Base-by-base conservation (phyloP, 805 yeast species). In the Starmerella riodocensis region DNA sequence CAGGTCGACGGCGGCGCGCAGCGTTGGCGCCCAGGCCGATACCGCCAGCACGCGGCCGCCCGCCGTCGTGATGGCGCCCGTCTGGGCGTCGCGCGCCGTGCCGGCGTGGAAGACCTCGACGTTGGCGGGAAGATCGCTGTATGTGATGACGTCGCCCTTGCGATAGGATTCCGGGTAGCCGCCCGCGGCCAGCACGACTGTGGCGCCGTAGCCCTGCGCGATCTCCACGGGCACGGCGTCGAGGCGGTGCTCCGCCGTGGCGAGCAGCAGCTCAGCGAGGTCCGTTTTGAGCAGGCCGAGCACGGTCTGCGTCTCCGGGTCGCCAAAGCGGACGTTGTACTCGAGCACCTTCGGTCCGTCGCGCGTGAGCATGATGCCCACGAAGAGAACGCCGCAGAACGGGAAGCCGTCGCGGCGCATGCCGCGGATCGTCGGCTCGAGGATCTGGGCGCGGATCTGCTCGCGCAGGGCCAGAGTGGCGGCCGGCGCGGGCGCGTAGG, bases 41-140 rank as follows among this genome's bases (percentile, higher is more conserved):
- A 93, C 73, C 2, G 96, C 96, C 62, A 91, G 81, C 31, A 91
- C 98, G 64, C 99, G 77, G 39, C 99, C 99, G 50, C 99, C 98
- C 31, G 81, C 67, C 17, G 98, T 88, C 34, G 78, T 77, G 29
- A 83, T 61, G 46, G 72, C 65, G 25, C 78, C 80, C n/a, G n/a
- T n/a, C 36, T 70, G 69, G 7, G 32, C 41, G 24, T 55, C 53
- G 26, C 61, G 61, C 29, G 69, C 62, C n/a, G 98, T 91, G 45
- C 99, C 99, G 21, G 99, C 97, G 54, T 91, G 98, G 77, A 91
- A 91, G 32, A 93, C 74, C 49, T 66, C 74, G 2, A 91, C 74
- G 52, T 77, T 67, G 29, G 63, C 63, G 11, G 80, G 75, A 29
- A 70, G 57, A 11, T 57, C 53, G 28, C 53, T 68, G 30, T 30